Percentiles rank a stretch among this genome's conserved stretches.
Conservation (phyloP, 257 asterid species). For the Solanum pimpinellifolium region DNA sequence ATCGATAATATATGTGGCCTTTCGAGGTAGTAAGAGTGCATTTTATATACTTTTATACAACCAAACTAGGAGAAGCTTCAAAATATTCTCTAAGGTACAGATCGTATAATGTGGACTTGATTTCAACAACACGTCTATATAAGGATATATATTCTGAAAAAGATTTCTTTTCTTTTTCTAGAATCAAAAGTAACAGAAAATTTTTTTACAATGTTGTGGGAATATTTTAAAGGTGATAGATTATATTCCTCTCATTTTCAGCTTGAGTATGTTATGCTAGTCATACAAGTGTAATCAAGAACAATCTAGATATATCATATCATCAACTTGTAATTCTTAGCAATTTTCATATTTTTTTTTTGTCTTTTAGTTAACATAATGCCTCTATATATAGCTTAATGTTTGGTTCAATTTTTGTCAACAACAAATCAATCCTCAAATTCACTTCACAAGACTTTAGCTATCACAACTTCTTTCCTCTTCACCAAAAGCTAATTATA, state of each 20-base stretch:
- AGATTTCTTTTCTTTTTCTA: not conserved
- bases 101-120: not conserved
- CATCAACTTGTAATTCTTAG: not conserved
- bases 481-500: not conserved
- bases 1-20: not conserved
- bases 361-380: not conserved
- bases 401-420: not conserved
- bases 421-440: not conserved
- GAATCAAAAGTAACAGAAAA: not conserved
- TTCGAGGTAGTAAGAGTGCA: not conserved
- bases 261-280: not conserved
- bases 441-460: not conserved
- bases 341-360: not conserved
- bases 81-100: not conserved
- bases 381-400: not conserved
- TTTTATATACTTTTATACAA: not conserved
- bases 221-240: not conserved
- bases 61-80: not conserved
- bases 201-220: not conserved
- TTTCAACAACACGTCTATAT: not conserved
- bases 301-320: not conserved
- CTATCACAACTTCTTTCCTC: not conserved
- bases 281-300: not conserved
- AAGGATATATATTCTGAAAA: not conserved
- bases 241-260: not conserved